Evolutionary conservation across 345 rosid genomes (phyloP).

Genomic region (Hibiscus syriacus): DNA sequence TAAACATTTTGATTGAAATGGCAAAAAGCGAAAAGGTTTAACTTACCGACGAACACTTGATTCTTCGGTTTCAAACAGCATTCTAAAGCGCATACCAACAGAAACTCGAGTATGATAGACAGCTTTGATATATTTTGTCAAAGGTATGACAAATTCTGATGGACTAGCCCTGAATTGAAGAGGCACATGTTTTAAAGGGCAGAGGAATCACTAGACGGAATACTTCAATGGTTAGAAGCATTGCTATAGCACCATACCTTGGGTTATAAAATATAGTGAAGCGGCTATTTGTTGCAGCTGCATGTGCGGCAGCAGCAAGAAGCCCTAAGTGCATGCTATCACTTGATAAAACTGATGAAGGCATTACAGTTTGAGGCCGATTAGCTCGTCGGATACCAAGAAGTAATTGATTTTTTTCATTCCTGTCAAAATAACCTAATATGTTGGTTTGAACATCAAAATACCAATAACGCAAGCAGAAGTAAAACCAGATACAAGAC

Average conservation of each 20-base stretch:
- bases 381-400: conserved; percentile 81
- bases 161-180: conserved; percentile 67
- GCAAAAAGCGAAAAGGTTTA: background rate
- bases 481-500: background rate
- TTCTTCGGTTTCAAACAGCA: conserved; percentile 92
- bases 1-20: background rate
- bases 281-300: conserved; percentile 85
- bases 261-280: conserved; percentile 86
- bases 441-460: background rate
- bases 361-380: conserved; percentile 87
- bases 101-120: conserved; percentile 81
- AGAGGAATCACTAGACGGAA: background rate
- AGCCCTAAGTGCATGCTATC: conserved; percentile 95
- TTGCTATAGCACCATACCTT: conserved; percentile 31
- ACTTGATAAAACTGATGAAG: conserved; percentile 84
- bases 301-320: conserved; percentile 96
- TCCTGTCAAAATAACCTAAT: conserved; percentile 37
- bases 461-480: background rate
- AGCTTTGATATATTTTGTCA: conserved; percentile 70
- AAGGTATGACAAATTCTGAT: conserved; percentile 72
- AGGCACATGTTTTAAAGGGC: background rate
- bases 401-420: conserved; percentile 76
- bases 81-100: conserved; percentile 95
- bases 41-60: conserved; percentile 89
- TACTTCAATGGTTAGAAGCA: background rate